These are phyloP conservation scores for Phialemoniopsis sp. DNA, from an alignment of 2,329 filamentous ascomycete genomes.

Conservation along the genomic window DNA sequence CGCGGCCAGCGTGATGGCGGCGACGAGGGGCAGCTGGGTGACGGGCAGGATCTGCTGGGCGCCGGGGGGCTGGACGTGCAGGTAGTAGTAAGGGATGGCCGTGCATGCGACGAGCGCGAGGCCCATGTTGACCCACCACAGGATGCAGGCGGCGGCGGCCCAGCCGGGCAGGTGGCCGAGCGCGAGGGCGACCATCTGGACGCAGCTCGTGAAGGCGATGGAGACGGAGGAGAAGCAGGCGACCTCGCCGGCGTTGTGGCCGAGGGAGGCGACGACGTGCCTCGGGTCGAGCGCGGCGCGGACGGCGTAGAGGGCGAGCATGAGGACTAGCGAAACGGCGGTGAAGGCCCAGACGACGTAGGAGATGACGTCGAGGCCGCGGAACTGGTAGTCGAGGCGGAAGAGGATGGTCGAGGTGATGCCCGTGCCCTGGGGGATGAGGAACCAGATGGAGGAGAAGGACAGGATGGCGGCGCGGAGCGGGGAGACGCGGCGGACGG, in stretches of 20 bases:
- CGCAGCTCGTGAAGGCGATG: constrained; percentile 22
- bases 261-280: constrained; percentile 21
- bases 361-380: constrained; percentile 25
- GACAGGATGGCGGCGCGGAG: constrained; percentile 16
- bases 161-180: constrained; percentile 14
- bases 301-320: constrained; percentile 22
- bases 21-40: constrained; percentile 30
- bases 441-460: constrained; percentile 28
- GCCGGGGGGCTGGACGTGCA: constrained; percentile 26
- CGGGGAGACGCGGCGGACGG: neutral
- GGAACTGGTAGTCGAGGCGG: constrained; percentile 31
- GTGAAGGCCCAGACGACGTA: constrained; percentile 31
- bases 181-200: constrained; percentile 15
- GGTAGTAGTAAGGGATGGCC: constrained; percentile 24
- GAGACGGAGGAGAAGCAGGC: constrained; percentile 29
- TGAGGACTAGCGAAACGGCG: constrained; percentile 22
- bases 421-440: constrained; percentile 30
- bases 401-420: constrained; percentile 27
- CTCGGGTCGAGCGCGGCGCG: constrained; percentile 23
- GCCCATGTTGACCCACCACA: constrained; percentile 33
- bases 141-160: constrained; percentile 20
- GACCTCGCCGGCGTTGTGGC: constrained; percentile 23
- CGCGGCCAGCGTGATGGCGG: constrained; percentile 31
- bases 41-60: constrained; percentile 24
- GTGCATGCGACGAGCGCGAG: constrained; percentile 24